These are phyloP conservation scores for Penicillium hordei DNA, from an alignment of 2,329 filamentous ascomycete genomes.

Conservation along the genomic window DNA sequence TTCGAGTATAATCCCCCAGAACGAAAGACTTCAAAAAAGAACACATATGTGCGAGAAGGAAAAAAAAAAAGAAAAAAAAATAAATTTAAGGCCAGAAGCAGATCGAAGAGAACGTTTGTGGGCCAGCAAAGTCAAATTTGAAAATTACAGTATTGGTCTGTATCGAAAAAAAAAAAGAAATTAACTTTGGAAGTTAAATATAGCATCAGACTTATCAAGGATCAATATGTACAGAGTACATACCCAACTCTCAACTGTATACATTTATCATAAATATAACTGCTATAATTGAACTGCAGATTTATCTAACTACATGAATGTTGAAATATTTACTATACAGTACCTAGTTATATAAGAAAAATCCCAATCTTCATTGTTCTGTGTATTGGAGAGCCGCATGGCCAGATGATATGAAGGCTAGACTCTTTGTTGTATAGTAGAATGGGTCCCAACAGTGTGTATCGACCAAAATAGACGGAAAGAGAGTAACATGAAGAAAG, in stretches of 20 bases:
- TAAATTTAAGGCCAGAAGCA: not conserved
- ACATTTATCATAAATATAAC: too few species aligned
- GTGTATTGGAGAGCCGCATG: not conserved
- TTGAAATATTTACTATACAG: too few species aligned
- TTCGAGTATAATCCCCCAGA: too few species aligned
- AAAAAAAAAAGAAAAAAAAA: not conserved
- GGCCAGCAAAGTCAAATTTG: not conserved
- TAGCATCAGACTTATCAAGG: too few species aligned
- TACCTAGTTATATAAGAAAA: too few species aligned
- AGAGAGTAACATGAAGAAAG: not conserved
- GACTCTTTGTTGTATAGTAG: not conserved
- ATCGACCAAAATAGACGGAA: not conserved
- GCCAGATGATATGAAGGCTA: not conserved
- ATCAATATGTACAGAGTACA: too few species aligned
- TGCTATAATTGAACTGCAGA: too few species aligned
- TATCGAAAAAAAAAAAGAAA: too few species aligned
- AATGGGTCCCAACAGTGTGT: not conserved
- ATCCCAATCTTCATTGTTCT: too few species aligned
- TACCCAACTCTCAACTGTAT: too few species aligned
- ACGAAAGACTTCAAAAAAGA: not conserved
- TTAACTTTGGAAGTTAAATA: too few species aligned
- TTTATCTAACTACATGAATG: too few species aligned
- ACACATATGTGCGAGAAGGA: not conserved
- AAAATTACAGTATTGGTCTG: not conserved
- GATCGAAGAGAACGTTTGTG: conserved; percentile 3